Evolutionary conservation across 2,329 filamentous ascomycete species (phyloP).

Genomic region (Laburnicola sp.): DNA sequence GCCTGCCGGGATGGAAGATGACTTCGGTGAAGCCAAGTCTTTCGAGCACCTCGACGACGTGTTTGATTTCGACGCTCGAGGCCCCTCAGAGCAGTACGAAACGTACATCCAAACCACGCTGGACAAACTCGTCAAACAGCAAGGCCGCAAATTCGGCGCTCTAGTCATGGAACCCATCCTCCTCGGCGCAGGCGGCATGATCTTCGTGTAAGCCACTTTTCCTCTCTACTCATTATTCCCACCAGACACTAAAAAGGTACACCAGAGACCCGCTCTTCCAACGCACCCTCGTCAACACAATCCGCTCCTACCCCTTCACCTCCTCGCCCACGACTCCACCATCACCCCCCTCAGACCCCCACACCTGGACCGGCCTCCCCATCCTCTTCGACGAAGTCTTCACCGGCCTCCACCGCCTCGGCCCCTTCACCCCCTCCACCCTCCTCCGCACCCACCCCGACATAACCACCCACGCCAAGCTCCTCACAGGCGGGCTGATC

Average conservation of each 20-base stretch:
- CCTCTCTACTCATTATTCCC: not conserved
- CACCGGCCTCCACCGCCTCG: constrained; percentile 80
- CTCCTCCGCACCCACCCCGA: constrained; percentile 72
- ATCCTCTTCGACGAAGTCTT: constrained; percentile 87
- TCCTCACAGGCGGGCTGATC: constrained; percentile 77
- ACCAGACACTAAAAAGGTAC: not conserved
- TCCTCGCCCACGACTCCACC: not conserved
- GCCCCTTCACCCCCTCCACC: constrained; percentile 69
- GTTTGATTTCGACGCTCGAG: constrained; percentile 47
- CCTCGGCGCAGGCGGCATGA: constrained; percentile 81
- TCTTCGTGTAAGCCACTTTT: constrained; percentile 64
- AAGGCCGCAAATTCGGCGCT: constrained; percentile 72
- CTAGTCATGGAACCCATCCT: constrained; percentile 80
- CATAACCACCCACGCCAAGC: constrained; percentile 79
- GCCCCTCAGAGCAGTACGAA: constrained; percentile 55
- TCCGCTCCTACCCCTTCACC: constrained; percentile 64
- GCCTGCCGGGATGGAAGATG: constrained; percentile 53
- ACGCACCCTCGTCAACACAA: constrained; percentile 66
- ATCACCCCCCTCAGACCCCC: constrained; percentile 9
- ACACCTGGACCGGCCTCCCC: constrained; percentile 72
- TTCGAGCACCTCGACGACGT: constrained; percentile 40
- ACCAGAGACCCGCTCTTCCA: constrained; percentile 79
- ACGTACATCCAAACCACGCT: constrained; percentile 62
- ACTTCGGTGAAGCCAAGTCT: constrained; percentile 49
- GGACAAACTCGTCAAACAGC: constrained; percentile 53